Base-by-base conservation (phyloP, 2,329 filamentous ascomycete genomes). In the Talaromyces islandicus region DNA sequence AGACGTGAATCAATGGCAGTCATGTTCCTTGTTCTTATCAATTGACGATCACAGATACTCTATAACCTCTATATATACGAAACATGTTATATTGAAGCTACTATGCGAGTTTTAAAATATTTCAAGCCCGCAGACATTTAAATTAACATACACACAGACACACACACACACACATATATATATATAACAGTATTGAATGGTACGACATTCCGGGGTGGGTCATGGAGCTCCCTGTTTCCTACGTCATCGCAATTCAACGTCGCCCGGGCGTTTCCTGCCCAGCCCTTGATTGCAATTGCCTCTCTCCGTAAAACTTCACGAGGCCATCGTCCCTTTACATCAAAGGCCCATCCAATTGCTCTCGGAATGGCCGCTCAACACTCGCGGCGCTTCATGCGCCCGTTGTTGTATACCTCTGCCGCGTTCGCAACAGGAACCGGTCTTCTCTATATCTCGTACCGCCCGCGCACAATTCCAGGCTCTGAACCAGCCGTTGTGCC, bases 391-490 rank as follows among this genome's bases (percentile, higher is more conserved):
- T 69, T 86, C 63, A 68, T 87, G 66, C 81, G 80, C 70, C 82
- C 82, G 54, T 72, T 86, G 62, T 80, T 86, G 30, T 87, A 87
- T 73, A 82, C 82, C 56, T 78, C 83, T 46, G 82, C 78, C 57
- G 84, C 81, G 24, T 78, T 80, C 60, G 77, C 78, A 38, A 78
- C 80, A 57, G 82, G 81, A 65, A 82, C 81, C 57, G 81, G 81
- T 59, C 78, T 80, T 51, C 78, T 88, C 61, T 88, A 88, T 74
- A 76, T 84, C 63, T 79, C 83, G 66, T 85, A 86, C 70, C 81
- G 85, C 54, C 85, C 85, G 27, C 83, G 84, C 67, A 83, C 86
- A 67, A 85, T 88, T 35, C 85, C 85, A 25, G 85, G 85, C 60
- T 80, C 81, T 52, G 84, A 87, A 67, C 82, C 82, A 35, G 84